Conservation (phyloP, 23 red algal species). For the Porphyridium purpureum region DNA sequence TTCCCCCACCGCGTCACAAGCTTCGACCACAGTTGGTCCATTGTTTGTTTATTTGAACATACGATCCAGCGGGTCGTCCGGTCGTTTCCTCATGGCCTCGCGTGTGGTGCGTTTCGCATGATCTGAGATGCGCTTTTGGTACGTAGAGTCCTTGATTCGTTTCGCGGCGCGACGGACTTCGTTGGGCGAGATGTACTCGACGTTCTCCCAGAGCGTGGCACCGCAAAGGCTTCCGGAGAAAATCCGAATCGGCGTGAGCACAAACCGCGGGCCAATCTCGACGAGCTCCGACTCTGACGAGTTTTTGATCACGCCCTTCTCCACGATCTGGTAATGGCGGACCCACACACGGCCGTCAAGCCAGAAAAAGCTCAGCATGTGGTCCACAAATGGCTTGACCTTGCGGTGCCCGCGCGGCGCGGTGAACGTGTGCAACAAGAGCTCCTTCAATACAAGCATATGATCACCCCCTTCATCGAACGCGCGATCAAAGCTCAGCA, state of each 20-base stretch:
- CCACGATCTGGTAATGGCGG: slow-evolving; percentile 92
- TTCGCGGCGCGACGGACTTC: slow-evolving; percentile 53
- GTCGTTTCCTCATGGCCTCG: no score
- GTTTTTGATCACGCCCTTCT: slow-evolving; percentile 16
- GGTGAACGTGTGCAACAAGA: slow-evolving; percentile 54
- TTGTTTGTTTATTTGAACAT: no score
- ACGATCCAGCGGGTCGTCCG: no score
- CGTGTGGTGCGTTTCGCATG: no score
- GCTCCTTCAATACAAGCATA: slow-evolving; percentile 41
- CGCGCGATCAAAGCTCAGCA: slow-evolving; percentile 58
- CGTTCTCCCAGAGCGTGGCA: slow-evolving; percentile 70
- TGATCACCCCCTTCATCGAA: slow-evolving; percentile 27
- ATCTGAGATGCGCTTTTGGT: no score
- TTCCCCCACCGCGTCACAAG: no score
- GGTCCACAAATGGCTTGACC: slow-evolving; percentile 87
- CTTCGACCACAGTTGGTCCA: no score
- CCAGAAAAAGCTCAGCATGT: slow-evolving; percentile 47
- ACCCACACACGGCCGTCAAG: slow-evolving; percentile 84
- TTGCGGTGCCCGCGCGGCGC: slow-evolving; percentile 36
- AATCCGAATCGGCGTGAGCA: slow-evolving; percentile 75
- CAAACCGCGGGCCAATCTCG: slow-evolving; percentile 92
- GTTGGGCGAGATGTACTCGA: slow-evolving; percentile 64
- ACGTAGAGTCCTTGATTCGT: no score
- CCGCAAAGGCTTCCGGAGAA: slow-evolving; percentile 66
- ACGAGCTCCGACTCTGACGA: slow-evolving; percentile 26